Conservation (phyloP, 129 eudicot genomes). For the Heracleum sosnowskyi region DNA sequence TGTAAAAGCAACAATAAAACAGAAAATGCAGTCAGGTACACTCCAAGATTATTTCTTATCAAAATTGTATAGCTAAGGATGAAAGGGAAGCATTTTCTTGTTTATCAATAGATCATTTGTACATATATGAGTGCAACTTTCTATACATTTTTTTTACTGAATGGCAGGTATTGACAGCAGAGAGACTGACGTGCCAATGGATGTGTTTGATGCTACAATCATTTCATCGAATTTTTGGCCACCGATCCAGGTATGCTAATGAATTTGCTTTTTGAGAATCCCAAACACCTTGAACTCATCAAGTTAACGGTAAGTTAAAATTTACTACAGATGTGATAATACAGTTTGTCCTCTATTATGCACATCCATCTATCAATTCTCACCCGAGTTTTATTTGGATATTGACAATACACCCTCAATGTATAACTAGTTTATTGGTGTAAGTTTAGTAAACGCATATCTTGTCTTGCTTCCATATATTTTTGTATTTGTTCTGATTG, state of each 20-base stretch:
- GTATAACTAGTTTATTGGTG: neutral
- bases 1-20: constrained; percentile 70
- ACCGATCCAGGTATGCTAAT: constrained; percentile 70
- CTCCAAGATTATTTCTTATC: neutral
- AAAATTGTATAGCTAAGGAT: neutral
- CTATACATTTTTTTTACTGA: constrained; percentile 7
- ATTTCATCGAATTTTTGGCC: constrained; percentile 99
- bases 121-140: neutral
- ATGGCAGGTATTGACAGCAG: constrained; percentile 30
- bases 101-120: neutral
- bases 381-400: neutral
- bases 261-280: neutral
- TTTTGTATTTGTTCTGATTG: too few species aligned
- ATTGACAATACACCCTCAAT: neutral
- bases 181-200: constrained; percentile 49
- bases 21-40: constrained; percentile 54
- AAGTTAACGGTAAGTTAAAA: neutral
- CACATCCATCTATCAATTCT: neutral
- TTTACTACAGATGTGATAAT: neutral
- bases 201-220: constrained; percentile 66
- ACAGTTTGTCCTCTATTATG: neutral
- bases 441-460: neutral
- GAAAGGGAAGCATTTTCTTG: neutral
- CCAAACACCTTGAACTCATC: neutral
- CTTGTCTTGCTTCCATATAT: neutral